These are phyloP conservation scores for Saccharomyces hybrid DNA, from an alignment of 1,139 yeast genomes.

Conservation along the genomic window DNA sequence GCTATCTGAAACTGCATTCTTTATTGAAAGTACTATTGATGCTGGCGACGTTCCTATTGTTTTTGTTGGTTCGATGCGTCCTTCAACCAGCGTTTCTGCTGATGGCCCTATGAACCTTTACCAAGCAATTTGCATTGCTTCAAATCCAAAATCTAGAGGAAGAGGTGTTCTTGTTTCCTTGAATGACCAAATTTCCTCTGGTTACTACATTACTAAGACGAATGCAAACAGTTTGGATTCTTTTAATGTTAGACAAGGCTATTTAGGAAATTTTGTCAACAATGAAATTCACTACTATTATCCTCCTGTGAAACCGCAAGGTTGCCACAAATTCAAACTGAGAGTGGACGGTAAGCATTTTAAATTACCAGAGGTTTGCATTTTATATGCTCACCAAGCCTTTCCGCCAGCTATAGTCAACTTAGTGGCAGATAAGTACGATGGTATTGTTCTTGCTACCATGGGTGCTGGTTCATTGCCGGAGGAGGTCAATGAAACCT, in stretches of 20 bases:
- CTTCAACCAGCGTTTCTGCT: constrained; percentile 59
- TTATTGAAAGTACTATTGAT: constrained; percentile 51
- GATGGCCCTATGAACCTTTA: constrained; percentile 70
- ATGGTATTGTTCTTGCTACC: constrained; percentile 57
- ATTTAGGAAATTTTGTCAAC: constrained; percentile 60
- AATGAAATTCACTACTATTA: constrained; percentile 58
- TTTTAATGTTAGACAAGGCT: constrained; percentile 64
- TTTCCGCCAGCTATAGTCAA: constrained; percentile 44
- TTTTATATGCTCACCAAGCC: constrained; percentile 57
- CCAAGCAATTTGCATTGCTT: constrained; percentile 61
- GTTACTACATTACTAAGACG: constrained; percentile 61
- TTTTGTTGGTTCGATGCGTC: constrained; percentile 67
- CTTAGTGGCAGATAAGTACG: constrained; percentile 38
- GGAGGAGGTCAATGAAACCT: constrained; percentile 40
- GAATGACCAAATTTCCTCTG: constrained; percentile 62
- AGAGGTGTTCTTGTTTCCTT: constrained; percentile 59
- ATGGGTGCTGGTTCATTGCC: constrained; percentile 68
- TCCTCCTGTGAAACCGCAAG: constrained; percentile 55
- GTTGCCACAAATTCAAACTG: constrained; percentile 40
- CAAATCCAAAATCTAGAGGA: constrained; percentile 42
- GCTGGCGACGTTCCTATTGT: constrained; percentile 54
- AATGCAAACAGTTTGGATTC: constrained; percentile 65
- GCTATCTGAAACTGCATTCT: constrained; percentile 64
- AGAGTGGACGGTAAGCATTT: constrained; percentile 23
- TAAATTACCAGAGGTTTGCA: constrained; percentile 38